Conservation (phyloP, 225 moss, liverwort and hornwort genomes). For the Marchantia polymorpha region DNA sequence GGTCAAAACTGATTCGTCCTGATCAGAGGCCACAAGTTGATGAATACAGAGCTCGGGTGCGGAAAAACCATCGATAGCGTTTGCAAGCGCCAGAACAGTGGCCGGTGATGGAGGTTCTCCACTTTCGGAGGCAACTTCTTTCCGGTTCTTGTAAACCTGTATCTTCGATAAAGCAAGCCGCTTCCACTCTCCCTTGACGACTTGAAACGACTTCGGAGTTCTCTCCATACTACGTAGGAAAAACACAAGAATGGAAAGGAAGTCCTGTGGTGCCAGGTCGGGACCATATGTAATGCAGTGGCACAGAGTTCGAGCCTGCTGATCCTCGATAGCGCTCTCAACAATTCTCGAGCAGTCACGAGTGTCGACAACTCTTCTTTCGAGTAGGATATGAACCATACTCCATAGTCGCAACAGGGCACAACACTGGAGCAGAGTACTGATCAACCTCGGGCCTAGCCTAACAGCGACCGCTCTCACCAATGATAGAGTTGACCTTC, state of each 20-base stretch:
- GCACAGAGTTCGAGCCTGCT: slow-evolving; percentile 43
- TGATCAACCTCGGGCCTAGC: slow-evolving; percentile 50
- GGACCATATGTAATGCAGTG: slow-evolving; percentile 42
- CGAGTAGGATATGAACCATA: slow-evolving; percentile 39
- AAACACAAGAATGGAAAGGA: slow-evolving; percentile 54
- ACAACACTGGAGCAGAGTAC: slow-evolving; percentile 49
- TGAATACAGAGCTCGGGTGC: slow-evolving; percentile 71
- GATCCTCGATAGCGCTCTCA: slow-evolving; percentile 49
- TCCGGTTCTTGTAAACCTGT: slow-evolving; percentile 28
- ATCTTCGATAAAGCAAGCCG: slow-evolving; percentile 46
- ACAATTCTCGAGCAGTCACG: slow-evolving; percentile 47
- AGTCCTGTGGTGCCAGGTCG: slow-evolving; percentile 61
- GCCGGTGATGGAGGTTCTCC: neutral
- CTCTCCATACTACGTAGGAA: slow-evolving; percentile 44
- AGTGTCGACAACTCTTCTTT: slow-evolving; percentile 46
- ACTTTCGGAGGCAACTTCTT: neutral
- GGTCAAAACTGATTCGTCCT: slow-evolving; percentile 72
- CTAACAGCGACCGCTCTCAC: slow-evolving; percentile 30
- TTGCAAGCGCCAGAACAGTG: slow-evolving; percentile 53
- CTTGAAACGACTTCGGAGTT: slow-evolving; percentile 39
- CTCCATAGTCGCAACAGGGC: slow-evolving; percentile 55
- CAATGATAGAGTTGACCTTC: slow-evolving; percentile 22
- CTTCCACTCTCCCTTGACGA: slow-evolving; percentile 61
- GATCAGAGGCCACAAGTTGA: slow-evolving; percentile 59
- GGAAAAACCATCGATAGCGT: slow-evolving; percentile 67